Evolutionary conservation across 495 filamentous ascomycete species (phyloP).

Genomic region (Neurospora sp.): DNA sequence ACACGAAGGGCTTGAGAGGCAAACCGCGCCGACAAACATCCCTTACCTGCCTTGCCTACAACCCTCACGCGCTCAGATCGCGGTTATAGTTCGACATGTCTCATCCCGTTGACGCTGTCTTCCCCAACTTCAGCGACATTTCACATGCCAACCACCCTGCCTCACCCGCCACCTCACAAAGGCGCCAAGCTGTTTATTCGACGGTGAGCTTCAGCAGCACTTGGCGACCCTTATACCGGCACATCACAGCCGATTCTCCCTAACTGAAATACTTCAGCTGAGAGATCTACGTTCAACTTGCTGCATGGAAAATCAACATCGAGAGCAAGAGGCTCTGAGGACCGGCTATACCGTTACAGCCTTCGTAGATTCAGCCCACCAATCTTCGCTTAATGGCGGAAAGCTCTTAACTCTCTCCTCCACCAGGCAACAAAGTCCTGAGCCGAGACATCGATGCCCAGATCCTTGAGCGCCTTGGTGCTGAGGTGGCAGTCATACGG

Average conservation of each 20-base stretch:
- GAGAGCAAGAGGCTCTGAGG: neutral
- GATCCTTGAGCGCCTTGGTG: constrained; percentile 59
- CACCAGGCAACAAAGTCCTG: constrained; percentile 79
- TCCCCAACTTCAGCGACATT: neutral
- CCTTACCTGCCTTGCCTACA: neutral
- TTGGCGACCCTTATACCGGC: neutral
- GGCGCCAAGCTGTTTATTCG: neutral
- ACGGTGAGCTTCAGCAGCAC: neutral
- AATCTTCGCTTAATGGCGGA: constrained; percentile 26
- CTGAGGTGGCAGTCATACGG: constrained; percentile 88
- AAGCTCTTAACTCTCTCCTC: constrained; percentile 44
- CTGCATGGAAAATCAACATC: neutral
- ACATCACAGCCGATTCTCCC: neutral
- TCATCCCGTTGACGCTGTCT: neutral
- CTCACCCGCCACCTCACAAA: neutral
- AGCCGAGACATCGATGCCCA: constrained; percentile 68
- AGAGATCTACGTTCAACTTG: neutral
- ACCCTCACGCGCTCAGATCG: neutral
- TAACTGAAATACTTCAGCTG: neutral
- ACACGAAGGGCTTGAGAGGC: neutral
- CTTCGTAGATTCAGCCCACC: neutral
- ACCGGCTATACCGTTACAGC: neutral
- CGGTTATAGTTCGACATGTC: neutral
- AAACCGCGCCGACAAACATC: neutral
- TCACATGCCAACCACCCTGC: neutral